A percentile compares a stretch with the other conserved stretches of the same genome.
Conservation (phyloP, 169 alveolate species). For the Blepharisma undulans region DNA sequence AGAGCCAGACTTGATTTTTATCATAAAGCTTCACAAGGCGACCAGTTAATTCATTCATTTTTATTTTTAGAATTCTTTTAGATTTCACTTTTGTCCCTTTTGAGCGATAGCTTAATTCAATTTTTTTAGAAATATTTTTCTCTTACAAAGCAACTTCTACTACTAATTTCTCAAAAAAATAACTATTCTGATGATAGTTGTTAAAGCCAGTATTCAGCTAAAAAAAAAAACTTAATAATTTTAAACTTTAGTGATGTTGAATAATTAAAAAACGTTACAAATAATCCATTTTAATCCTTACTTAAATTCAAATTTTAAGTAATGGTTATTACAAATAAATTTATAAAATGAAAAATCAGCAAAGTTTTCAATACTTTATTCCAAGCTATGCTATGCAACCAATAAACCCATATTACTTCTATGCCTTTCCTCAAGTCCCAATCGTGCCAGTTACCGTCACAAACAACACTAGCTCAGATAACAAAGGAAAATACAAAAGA, state of each 20-base stretch:
- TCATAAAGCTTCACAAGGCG: not conserved
- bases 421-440: not conserved
- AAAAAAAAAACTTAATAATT: no score
- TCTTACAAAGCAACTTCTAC: not conserved
- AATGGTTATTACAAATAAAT: not conserved
- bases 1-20: not conserved
- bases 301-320: not conserved
- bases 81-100: not conserved
- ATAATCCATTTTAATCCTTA: not conserved
- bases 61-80: not conserved
- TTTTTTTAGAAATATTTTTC: not conserved
- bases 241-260: not conserved
- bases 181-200: not conserved
- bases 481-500: slow-evolving; percentile 5
- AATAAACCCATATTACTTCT: not conserved
- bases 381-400: not conserved
- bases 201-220: not conserved
- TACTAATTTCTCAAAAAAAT: not conserved
- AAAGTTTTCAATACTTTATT: not conserved
- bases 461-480: not conserved
- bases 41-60: not conserved
- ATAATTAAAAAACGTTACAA: not conserved
- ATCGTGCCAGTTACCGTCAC: not conserved
- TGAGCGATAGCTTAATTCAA: not conserved
- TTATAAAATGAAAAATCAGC: not conserved